A percentile compares a stretch with the other conserved stretches of the same genome.
These are phyloP conservation scores for Lachnellula occidentalis DNA, from an alignment of 2,329 filamentous ascomycete genomes.

Conservation along the genomic window DNA sequence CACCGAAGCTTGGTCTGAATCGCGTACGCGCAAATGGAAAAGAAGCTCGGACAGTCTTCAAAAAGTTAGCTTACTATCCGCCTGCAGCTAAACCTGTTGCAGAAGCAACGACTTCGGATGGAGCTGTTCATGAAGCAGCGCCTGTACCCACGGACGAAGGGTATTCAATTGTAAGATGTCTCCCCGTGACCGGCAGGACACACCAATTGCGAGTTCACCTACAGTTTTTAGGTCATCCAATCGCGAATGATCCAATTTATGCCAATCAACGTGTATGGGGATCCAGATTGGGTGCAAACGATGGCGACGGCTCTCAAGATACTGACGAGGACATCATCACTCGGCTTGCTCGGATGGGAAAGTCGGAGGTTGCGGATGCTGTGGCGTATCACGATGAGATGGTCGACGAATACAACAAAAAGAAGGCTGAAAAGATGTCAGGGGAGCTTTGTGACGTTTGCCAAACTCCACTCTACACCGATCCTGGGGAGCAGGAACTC, in stretches of 20 bases:
- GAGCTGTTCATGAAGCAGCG: not conserved
- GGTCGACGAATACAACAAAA: constrained; percentile 83
- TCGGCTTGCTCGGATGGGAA: constrained; percentile 83
- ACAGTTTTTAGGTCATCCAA: constrained; percentile 90
- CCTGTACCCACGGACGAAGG: constrained; percentile 44
- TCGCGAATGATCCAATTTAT: constrained; percentile 97
- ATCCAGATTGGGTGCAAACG: constrained; percentile 62
- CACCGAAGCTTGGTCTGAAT: constrained; percentile 90
- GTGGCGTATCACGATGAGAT: constrained; percentile 92
- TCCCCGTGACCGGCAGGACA: constrained; percentile 88
- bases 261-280: constrained; percentile 93
- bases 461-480: constrained; percentile 83
- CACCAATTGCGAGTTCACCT: constrained; percentile 94
- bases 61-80: constrained; percentile 32
- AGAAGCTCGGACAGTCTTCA: constrained; percentile 83
- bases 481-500: constrained; percentile 84
- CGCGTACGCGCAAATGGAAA: constrained; percentile 92
- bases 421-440: constrained; percentile 89
- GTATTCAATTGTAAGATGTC: constrained; percentile 91
- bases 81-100: constrained; percentile 34
- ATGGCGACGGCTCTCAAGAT: constrained; percentile 60
- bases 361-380: constrained; percentile 84
- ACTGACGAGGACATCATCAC: constrained; percentile 88
- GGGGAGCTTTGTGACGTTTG: constrained; percentile 77
- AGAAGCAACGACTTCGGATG: constrained; percentile 35